phyloP scores from a whole-genome alignment of 1,284 basidiomycete species.

The Tausonia pullulans region DNA sequence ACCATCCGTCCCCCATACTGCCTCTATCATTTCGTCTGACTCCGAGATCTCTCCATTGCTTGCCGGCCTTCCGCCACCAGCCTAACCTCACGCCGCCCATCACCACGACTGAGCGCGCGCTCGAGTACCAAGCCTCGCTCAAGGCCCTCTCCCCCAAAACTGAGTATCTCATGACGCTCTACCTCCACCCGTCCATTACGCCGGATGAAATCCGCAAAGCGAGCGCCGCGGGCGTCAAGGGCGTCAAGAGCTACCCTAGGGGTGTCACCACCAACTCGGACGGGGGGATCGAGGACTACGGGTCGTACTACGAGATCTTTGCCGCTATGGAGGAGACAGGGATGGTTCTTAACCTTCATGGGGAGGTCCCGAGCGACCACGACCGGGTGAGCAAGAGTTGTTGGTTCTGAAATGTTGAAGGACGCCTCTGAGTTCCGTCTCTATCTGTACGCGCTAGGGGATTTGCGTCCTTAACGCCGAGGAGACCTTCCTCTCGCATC shows the following conservation, averaged over 20 bases:
- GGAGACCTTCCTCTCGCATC: conserved; percentile 75
- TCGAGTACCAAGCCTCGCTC: conserved; percentile 67
- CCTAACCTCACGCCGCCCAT: conserved; percentile 93
- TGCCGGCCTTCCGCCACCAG: conserved; percentile 35
- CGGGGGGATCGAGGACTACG: conserved; percentile 92
- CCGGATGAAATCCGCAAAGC: conserved; percentile 86
- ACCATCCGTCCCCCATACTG: neutral
- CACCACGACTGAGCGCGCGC: conserved; percentile 67
- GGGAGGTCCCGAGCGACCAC: conserved; percentile 88
- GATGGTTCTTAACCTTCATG: conserved; percentile 94
- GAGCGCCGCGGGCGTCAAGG: conserved; percentile 68
- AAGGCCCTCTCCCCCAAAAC: conserved; percentile 63
- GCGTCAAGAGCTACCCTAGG: conserved; percentile 94
- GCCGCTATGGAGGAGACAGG: conserved; percentile 85
- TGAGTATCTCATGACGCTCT: conserved; percentile 91
- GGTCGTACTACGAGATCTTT: conserved; percentile 88
- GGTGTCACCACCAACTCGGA: conserved; percentile 98
- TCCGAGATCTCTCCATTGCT: no score
- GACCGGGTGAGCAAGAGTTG: conserved; percentile 46
- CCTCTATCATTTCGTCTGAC: conserved; percentile 15
- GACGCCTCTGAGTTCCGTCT: neutral
- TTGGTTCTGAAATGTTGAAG: neutral
- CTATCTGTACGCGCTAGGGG: conserved; percentile 45
- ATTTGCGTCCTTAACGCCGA: conserved; percentile 93
- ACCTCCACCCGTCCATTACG: conserved; percentile 81